These are phyloP conservation scores for Lepidopterella palustris DNA, from an alignment of 495 filamentous ascomycete genomes.

Conservation along the genomic window DNA sequence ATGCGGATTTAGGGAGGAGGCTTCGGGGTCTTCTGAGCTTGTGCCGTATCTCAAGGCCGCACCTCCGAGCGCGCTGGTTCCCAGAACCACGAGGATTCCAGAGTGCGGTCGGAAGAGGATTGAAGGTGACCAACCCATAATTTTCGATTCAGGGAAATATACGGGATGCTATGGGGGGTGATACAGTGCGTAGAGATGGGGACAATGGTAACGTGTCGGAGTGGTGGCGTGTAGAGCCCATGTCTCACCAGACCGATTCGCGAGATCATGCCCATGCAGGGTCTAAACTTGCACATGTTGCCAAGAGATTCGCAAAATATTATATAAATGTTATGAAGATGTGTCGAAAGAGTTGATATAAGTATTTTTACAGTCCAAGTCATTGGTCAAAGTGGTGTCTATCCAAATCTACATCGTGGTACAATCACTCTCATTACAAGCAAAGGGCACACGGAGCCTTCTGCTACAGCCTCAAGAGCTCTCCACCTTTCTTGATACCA, in stretches of 20 bases:
- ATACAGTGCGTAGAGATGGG: too few species aligned
- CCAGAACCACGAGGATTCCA: conserved; percentile 22
- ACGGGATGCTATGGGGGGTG: neutral
- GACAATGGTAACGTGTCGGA: too few species aligned
- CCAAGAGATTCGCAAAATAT: neutral
- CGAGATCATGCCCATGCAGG: neutral
- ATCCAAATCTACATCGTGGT: neutral
- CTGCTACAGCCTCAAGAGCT: conserved; percentile 14
- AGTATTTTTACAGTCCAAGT: neutral
- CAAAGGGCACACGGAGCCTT: too few species aligned
- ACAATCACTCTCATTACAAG: too few species aligned
- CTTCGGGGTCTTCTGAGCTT: conserved; percentile 5
- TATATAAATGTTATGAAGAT: neutral
- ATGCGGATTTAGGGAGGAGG: conserved; percentile 24
- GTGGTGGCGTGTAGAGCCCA: neutral
- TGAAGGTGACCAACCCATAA: conserved; percentile 14
- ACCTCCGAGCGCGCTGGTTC: conserved; percentile 21
- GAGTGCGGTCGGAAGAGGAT: conserved; percentile 10
- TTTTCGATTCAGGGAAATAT: neutral
- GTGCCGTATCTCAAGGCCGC: conserved; percentile 21
- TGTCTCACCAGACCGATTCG: neutral
- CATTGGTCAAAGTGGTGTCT: neutral
- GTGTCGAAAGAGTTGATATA: neutral
- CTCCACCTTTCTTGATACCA: conserved; percentile 41
- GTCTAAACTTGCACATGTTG: neutral